Percentiles rank a stretch among this genome's conserved stretches.
These are phyloP conservation scores for Botrytis medusae DNA, from an alignment of 2,329 filamentous ascomycete genomes.

Conservation along the genomic window DNA sequence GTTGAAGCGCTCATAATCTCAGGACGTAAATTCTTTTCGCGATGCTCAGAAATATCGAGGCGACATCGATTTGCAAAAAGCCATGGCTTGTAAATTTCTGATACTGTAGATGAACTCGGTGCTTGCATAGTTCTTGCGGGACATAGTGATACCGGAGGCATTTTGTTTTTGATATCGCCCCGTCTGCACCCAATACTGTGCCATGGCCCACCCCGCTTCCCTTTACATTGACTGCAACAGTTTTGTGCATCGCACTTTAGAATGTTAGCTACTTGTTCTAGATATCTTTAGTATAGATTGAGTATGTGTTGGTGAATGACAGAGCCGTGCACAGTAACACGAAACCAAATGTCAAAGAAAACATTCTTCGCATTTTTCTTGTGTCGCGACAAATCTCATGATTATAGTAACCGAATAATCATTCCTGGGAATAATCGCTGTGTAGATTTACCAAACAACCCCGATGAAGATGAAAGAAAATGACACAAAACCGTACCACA, in stretches of 20 bases:
- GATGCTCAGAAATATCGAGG: not conserved
- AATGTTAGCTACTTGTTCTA: not conserved
- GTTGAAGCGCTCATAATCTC: not conserved
- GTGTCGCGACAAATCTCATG: not conserved
- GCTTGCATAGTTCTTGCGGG: not conserved
- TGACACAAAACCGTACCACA: not conserved
- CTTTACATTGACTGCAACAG: slow-evolving; percentile 22
- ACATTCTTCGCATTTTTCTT: not conserved
- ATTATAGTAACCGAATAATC: not conserved
- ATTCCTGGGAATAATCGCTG: not conserved
- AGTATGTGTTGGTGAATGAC: not conserved
- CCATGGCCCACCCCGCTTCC: slow-evolving; percentile 21
- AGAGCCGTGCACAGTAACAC: not conserved
- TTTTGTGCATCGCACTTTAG: slow-evolving; percentile 18
- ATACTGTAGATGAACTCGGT: not conserved
- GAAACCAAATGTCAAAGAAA: not conserved
- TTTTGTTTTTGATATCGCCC: slow-evolving; percentile 22
- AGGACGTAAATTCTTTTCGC: not conserved
- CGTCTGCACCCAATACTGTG: slow-evolving; percentile 24
- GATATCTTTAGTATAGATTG: not conserved
- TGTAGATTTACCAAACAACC: rapidly evolving
- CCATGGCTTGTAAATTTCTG: not conserved
- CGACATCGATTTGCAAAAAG: not conserved
- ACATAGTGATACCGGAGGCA: slow-evolving; percentile 23
- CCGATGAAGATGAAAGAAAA: not conserved